Conservation (phyloP, 164 flowering plant genomes). For the Houttuynia cordata region DNA sequence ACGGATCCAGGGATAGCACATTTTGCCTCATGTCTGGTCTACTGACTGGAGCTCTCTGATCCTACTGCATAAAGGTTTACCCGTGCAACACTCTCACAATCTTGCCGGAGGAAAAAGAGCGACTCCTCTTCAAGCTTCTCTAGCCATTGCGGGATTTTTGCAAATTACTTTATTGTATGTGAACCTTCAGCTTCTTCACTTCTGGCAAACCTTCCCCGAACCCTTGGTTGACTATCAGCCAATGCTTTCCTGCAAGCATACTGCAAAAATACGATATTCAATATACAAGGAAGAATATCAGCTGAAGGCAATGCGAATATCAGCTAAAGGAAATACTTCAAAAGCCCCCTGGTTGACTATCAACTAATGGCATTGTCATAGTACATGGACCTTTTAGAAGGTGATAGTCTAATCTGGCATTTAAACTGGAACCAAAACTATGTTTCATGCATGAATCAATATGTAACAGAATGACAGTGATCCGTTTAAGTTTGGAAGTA, state of each 20-base stretch:
- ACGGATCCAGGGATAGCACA: not conserved
- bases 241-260: constrained; percentile 99
- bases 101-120: not conserved
- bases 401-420: too few species aligned
- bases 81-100: too few species aligned
- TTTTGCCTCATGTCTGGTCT: not conserved
- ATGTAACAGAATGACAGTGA: too few species aligned
- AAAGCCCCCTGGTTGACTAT: too few species aligned
- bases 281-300: not conserved
- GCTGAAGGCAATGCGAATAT: not conserved
- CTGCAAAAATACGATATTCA: constrained; percentile 27
- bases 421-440: too few species aligned
- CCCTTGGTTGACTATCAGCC: constrained; percentile 96
- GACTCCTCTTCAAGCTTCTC: not conserved
- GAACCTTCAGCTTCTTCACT: constrained; percentile 46
- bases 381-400: too few species aligned
- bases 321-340: too few species aligned
- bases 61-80: not conserved
- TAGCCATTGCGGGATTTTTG: not conserved
- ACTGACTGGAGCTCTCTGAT: not conserved
- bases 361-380: too few species aligned
- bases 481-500: too few species aligned
- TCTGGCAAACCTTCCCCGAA: constrained; percentile 96
- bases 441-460: too few species aligned
- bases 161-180: constrained; percentile 9